Evolutionary conservation across 208 protist species (phyloP), one percentile per base, ranked within the genome.

Genomic region (Porcisia hertigi): DNA sequence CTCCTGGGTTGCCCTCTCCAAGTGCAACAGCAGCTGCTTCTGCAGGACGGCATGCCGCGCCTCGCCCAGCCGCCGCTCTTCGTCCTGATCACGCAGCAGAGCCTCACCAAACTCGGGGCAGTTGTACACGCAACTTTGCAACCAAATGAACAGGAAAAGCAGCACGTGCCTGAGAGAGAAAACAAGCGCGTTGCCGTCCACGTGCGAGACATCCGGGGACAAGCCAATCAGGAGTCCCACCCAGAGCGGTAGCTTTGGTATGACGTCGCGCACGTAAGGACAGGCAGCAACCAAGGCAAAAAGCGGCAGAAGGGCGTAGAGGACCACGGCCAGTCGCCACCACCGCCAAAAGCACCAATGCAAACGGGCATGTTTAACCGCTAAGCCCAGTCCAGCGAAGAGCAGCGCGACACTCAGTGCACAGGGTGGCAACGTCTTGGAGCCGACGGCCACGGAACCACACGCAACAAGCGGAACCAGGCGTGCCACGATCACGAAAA

Each of bases 101-200:
- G 73, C 57, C 30, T 63, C 45, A 1, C 73, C 67, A 49, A 30
- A 88, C 69, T 78, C 75, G 11, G 81, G 79, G 60, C 80, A 75
- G 59, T 75, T 79, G 66, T 81, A 82, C 41, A 80, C 53, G 57
- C 80, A 71, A n/a, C 57, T 71, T 73, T 88, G 81, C 59, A 86
- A 18, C 77, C 75, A 80, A 1, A 86, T 55, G 3, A 64, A 39
- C 49, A 80, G 73, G 58, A 88, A 70, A 16, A 85, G 66, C 34
- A 62, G 58, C 6, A 76, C 78, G 43, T 80, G 73, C 53, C 70
- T 53, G 3, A 14, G 20, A 1, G 75, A 71, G 53, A 86, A 71
- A 30, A 41, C 59, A 6, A 84, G 59, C 23, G 60, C 54, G 9
- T 60, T 69, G 25, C 55, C 63, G 14, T 65, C 43, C 41, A 77